These are phyloP conservation scores for Nissolia schottii DNA, from an alignment of 306 rosid species.

Conservation along the genomic window DNA sequence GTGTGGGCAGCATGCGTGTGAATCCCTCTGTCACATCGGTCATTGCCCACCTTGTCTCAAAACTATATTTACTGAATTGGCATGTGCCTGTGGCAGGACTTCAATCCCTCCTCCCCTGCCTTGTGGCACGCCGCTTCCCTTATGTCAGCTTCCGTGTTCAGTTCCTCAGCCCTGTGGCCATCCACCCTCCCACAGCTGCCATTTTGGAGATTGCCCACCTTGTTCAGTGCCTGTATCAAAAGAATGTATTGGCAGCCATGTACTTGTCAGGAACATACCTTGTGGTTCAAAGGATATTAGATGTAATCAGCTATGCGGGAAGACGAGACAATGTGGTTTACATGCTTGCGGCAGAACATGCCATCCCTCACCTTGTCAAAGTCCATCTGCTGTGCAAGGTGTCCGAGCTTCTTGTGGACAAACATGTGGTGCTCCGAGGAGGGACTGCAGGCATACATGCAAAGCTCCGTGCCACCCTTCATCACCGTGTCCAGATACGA, in stretches of 20 bases:
- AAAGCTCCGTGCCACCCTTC: constrained; percentile 76
- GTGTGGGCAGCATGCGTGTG: constrained; percentile 86
- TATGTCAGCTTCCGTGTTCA: constrained; percentile 82
- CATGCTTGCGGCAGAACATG: constrained; percentile 88
- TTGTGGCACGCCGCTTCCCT: constrained; percentile 77
- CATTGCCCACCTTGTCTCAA: constrained; percentile 93
- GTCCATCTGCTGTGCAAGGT: constrained; percentile 30
- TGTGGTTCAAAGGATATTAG: constrained; percentile 87
- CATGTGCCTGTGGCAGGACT: constrained; percentile 79
- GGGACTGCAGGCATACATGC: constrained; percentile 85
- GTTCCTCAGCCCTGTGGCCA: constrained; percentile 89
- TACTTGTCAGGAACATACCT: constrained; percentile 79
- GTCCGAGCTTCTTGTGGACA: constrained; percentile 73
- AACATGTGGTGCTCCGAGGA: constrained; percentile 87
- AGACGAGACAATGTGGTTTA: constrained; percentile 83
- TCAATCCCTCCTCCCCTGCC: constrained; percentile 89
- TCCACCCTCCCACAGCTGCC: constrained; percentile 86
- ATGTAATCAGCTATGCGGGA: constrained; percentile 87
- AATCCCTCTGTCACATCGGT: constrained; percentile 81
- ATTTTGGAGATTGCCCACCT: constrained; percentile 88
- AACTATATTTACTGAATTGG: constrained; percentile 77
- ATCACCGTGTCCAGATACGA: constrained; percentile 62
- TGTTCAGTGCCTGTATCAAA: constrained; percentile 78
- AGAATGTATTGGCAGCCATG: constrained; percentile 91
- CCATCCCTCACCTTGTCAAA: constrained; percentile 69